Evolutionary conservation across 1,284 basidiomycete genomes (phyloP).

Genomic region (Pseudozyma pruni): DNA sequence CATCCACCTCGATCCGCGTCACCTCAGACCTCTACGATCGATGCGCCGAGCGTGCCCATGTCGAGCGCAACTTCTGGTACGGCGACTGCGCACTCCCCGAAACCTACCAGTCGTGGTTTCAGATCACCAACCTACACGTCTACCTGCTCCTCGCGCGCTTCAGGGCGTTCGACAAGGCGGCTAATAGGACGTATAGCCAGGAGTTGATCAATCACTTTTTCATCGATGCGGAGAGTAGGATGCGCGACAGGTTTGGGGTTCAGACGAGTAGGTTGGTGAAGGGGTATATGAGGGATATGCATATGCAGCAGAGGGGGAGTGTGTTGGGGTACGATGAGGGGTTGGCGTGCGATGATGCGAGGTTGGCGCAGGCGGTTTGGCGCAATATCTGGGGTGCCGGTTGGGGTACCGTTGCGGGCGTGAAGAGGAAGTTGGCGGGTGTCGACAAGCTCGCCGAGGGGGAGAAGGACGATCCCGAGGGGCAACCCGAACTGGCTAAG

Average conservation of each 20-base stretch:
- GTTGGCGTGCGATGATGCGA: conserved; percentile 69
- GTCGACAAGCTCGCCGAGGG: conserved; percentile 50
- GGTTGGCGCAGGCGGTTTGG: conserved; percentile 86
- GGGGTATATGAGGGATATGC: conserved; percentile 87
- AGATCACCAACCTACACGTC: conserved; percentile 90
- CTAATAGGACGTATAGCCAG: conserved; percentile 78
- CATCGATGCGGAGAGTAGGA: conserved; percentile 89
- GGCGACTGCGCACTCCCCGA: conserved; percentile 83
- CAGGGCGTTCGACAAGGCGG: conserved; percentile 79
- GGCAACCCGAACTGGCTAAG: conserved; percentile 71
- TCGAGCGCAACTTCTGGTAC: conserved; percentile 64
- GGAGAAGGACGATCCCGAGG: conserved; percentile 57
- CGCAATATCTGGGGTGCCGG: conserved; percentile 80
- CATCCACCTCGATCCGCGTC: conserved; percentile 71
- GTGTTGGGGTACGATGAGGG: conserved; percentile 84
- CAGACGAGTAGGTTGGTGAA: conserved; percentile 81
- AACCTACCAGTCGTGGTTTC: conserved; percentile 98
- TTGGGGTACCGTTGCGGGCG: conserved; percentile 69
- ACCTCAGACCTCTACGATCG: conserved; percentile 72
- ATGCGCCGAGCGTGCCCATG: conserved; percentile 70
- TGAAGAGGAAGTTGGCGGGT: conserved; percentile 64
- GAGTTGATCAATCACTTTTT: conserved; percentile 95
- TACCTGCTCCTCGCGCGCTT: conserved; percentile 90
- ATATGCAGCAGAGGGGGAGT: conserved; percentile 90
- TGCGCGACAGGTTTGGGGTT: conserved; percentile 79